These are phyloP conservation scores for Hyaloperonospora brassicae DNA, from an alignment of 352 stramenopile species.

Conservation along the genomic window DNA sequence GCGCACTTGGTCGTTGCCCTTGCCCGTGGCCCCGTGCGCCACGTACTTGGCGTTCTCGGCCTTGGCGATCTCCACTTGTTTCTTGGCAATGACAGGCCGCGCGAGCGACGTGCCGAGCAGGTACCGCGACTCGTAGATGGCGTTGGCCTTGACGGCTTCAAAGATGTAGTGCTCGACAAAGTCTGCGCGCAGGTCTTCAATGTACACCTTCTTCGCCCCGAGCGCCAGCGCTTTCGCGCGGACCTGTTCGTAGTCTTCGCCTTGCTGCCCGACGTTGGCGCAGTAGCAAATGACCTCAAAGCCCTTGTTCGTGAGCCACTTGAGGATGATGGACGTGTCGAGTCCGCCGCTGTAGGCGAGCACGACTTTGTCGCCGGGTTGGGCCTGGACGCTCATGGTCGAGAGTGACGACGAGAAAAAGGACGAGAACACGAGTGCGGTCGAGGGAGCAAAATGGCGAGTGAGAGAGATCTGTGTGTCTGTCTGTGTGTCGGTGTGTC, in stretches of 20 bases:
- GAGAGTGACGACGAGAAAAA: background rate
- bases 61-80: slow-evolving; percentile 91
- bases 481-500: too few species aligned
- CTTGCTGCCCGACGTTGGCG: slow-evolving; percentile 96
- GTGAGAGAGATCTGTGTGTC: slow-evolving; percentile 15
- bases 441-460: slow-evolving; percentile 29
- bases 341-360: slow-evolving; percentile 96
- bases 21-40: slow-evolving; percentile 96
- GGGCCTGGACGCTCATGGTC: slow-evolving; percentile 64
- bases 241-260: slow-evolving; percentile 92
- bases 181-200: slow-evolving; percentile 94
- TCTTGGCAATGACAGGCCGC: slow-evolving; percentile 96
- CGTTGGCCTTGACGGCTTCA: slow-evolving; percentile 92
- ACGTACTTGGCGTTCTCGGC: slow-evolving; percentile 89
- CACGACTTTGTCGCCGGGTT: slow-evolving; percentile 87
- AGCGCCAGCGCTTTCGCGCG: slow-evolving; percentile 84
- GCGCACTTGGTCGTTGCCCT: slow-evolving; percentile 98
- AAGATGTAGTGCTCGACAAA: slow-evolving; percentile 95
- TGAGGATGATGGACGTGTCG: slow-evolving; percentile 98
- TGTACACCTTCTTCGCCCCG: slow-evolving; percentile 87
- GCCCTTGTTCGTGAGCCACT: slow-evolving; percentile 97
- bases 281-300: slow-evolving; percentile 99
- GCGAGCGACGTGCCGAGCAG: slow-evolving; percentile 96
- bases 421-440: background rate
- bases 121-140: slow-evolving; percentile 97